Evolutionary conservation across 495 filamentous ascomycete genomes (phyloP), one percentile per base, ranked within the genome.

Genomic region (Penicillium coffeae): DNA sequence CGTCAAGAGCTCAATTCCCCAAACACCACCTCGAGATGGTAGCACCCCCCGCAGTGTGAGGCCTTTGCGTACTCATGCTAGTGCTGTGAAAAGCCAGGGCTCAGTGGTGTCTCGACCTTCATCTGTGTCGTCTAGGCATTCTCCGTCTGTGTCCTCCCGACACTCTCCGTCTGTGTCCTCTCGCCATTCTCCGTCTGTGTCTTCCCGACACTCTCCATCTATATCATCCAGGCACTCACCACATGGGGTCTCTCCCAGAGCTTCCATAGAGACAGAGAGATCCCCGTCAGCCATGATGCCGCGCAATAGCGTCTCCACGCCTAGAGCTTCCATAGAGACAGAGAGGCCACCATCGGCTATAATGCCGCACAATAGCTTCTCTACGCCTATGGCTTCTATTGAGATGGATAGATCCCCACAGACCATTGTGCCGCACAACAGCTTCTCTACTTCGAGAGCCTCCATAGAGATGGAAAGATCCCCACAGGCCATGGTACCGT

Each of bases 21-120:
- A 78, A 43, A 73, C 72, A 8, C 75, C 77, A 0, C 71, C 70
- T 19, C 67, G 74, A 54, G 66, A 69, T 52, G 67, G 67, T 51
- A 67, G 68, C 27, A 37, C 60, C 38, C 63, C 64, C n/a, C 50
- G 59, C 37, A 68, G 56, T 42, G 63, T 58, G 20, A 70, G 61
- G 55, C 67, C 63, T 38, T 56, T 68, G 50, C 72, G 62, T 54
- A 75, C 70, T 8, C 68, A 72, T 41, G 63, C 66, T 2, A 65
- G 58, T 19, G 62, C 62, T 18, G 59, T 67, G 35, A 72, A 69
- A 42, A 63, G 69, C 21, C 62, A 71, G 42, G 60, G 63, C 41
- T 62, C 65, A 0, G 8, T 70, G 7, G 27, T 34, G 22, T 65
- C 66, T 5, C 64, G 65, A 32, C 58, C 68, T 9, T 51, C 64